Evolutionary conservation across 495 filamentous ascomycete species (phyloP).

Genomic region (Pyrenopolyporus hunteri): DNA sequence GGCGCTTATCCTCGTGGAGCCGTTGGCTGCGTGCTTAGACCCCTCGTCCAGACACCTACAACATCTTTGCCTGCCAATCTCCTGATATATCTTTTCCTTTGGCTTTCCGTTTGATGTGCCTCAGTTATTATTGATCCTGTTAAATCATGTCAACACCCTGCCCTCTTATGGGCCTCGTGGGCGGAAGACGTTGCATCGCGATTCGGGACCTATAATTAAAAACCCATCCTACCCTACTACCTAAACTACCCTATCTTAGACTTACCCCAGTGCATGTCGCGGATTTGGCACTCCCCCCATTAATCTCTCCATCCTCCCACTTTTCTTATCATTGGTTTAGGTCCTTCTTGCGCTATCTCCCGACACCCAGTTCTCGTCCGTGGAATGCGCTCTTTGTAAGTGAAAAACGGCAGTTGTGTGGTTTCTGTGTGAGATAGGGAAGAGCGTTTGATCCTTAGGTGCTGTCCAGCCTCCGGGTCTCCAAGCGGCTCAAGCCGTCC

Average conservation of each 20-base stretch:
- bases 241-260: too few relatives aligned
- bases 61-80: neutral
- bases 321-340: neutral
- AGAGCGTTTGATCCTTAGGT: neutral
- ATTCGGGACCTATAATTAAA: neutral
- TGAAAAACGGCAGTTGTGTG: neutral
- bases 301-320: neutral
- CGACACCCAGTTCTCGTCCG: neutral
- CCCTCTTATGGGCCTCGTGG: neutral
- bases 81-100: neutral
- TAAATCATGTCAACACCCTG: neutral
- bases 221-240: neutral
- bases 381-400: neutral
- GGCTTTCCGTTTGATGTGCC: neutral
- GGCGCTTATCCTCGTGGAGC: neutral
- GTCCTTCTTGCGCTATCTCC: neutral
- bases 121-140: neutral
- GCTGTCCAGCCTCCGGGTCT: too few relatives aligned
- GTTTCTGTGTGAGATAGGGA: neutral
- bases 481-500: neutral
- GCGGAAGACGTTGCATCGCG: neutral
- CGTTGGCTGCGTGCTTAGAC: conserved; percentile 2
- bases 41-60: neutral
- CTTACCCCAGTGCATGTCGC: neutral
- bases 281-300: neutral